Base-by-base conservation (phyloP, 495 filamentous ascomycete species). In the Usnea hakonensis region DNA sequence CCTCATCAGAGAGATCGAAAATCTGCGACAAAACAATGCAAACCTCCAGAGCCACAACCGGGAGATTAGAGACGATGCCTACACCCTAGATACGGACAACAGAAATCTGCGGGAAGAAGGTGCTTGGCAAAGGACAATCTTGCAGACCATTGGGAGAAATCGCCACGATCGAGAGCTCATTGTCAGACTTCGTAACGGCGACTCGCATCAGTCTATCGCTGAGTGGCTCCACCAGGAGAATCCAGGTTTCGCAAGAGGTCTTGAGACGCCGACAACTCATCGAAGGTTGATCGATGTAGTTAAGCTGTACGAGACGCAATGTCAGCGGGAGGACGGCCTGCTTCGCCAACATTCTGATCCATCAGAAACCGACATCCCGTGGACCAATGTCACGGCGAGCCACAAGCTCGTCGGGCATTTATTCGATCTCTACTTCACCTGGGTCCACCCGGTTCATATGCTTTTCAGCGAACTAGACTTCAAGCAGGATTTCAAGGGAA, bases 351-450 rank as follows among this genome's bases (percentile, higher is more conserved):
- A 37, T 21, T n/a, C 62, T 9, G 44, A 40, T 46, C 35, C 50
- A 14, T 48, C n/a, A 5, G 48, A 32, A n/a, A 5, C 16, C 5
- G 54, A 55, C 5, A 33, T 64, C 33, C 56, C 46, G 44, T 77
- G 75, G 75, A 76, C 74, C 26, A 61, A 61, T 17, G 73, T 77
- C 36, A 73, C 62, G 17, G 37, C 60, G 2, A 67, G 73, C 55
- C 57, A 69, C 33, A 67, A 55, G 14, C 55, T 76, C 36, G 40
- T 73, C 14, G 64, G 73, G 35, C 75, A 77, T 58, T 60, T 77
- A 30, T 71, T 77, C 61, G 71, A 73, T n/a, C 67, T 77, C 26
- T 77, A 75, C 54, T 75, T 77, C 54, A 68, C 73, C n/a, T 77
- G 74, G 74, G 67, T 77, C 21, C 74, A 77, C 65, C 75, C 75